Evolutionary conservation across 1,284 basidiomycete species (phyloP), one percentile per base, ranked within the genome.

Genomic region (Rhizopogon parksii): DNA sequence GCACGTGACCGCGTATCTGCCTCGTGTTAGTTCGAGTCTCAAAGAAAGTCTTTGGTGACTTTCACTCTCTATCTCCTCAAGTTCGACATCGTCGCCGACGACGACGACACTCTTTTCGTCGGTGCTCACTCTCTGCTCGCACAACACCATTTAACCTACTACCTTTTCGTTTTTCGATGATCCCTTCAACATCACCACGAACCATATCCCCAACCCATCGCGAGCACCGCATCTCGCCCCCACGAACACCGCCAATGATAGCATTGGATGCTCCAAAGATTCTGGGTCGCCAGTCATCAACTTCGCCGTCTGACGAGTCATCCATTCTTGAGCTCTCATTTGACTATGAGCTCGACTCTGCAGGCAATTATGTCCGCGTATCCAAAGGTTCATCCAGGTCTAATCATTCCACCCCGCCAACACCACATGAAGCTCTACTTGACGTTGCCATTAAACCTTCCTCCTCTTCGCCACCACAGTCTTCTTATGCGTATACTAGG

Each of bases 241-340:
- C 64, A 9, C 60, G 42, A 24, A 66, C 68, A 9, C 65, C 65
- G 2, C 65, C 66, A 39, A 52, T 54, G 27, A 39, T 45, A 40
- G 50, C 56, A 15, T 55, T 65, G 34, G 65, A 68, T 47, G 59
- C 57, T 47, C 53, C 64, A 17, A 68, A 67, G 56, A 66, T 59
- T 35, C 60, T 46, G 8, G 11, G 17, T 51, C 68, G 67, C 24
- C 62, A 68, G 17, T 55, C 69, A 6, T 67, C 68, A 11, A 71
- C 75, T 3, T 73, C 77, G 0, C 66, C 68, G 47, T 80, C 80
- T 17, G 80, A 82, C 59, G 78, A 80, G 53, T 80, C 78, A 1
- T 79, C 77, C 15, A 76, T 82, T 56, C 78, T 80, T 38, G 83
- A 86, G 56, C 76, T 86, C 53, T 86, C 83, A 2, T 86, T 88